Evolutionary conservation across 2,329 filamentous ascomycete species (phyloP).

Genomic region (Calonectria montana): DNA sequence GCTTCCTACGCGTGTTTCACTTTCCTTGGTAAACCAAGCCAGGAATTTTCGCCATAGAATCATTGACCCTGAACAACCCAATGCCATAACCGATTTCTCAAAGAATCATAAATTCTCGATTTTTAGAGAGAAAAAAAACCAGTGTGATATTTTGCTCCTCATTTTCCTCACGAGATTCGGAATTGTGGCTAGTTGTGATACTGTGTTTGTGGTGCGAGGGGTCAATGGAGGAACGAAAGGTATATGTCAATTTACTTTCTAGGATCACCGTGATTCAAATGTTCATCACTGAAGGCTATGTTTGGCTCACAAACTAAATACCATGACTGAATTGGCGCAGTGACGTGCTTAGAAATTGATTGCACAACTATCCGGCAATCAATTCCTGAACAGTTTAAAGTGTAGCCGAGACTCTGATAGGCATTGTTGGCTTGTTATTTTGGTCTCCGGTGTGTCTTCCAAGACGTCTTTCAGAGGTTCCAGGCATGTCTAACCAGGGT

Average conservation of each 20-base stretch:
- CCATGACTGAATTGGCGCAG: no score
- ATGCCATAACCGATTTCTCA: background rate
- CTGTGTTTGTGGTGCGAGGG: background rate
- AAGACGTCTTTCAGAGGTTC: background rate
- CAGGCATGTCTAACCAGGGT: background rate
- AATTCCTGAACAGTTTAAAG: background rate
- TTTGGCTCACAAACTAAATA: background rate
- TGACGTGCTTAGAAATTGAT: background rate
- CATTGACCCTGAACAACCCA: background rate
- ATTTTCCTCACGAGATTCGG: background rate
- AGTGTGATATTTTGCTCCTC: no score
- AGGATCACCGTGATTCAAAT: background rate
- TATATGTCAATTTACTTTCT: background rate
- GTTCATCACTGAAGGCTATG: background rate
- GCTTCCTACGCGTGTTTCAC: conserved; percentile 14
- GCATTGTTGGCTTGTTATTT: background rate
- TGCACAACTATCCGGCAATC: background rate
- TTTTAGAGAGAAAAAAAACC: no score
- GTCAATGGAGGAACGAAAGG: background rate
- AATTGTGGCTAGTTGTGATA: background rate
- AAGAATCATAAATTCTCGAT: background rate
- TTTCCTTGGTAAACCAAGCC: background rate
- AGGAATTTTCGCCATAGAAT: background rate
- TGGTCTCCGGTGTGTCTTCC: background rate
- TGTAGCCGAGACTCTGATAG: background rate